Conservation (phyloP, 179 eudicot genomes). For the Silene coronaria region DNA sequence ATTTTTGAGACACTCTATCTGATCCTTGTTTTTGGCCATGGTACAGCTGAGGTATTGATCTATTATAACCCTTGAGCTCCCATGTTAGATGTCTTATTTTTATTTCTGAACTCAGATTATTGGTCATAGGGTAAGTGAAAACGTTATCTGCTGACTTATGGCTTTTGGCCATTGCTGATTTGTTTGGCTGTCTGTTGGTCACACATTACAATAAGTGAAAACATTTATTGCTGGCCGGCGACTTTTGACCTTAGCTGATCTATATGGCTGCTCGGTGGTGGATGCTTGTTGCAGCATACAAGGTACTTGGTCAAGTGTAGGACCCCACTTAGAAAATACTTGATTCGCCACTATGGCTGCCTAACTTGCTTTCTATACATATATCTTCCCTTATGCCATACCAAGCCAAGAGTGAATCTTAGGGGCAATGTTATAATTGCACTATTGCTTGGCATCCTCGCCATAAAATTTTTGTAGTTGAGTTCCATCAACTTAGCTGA, state of each 20-base stretch:
- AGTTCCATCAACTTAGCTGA: not conserved
- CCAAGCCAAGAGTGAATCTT: not conserved
- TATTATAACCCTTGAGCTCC: constrained; percentile 6
- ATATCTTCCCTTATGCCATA: not conserved
- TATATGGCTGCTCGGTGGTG: not conserved
- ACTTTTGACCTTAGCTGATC: not conserved
- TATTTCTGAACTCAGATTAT: not conserved
- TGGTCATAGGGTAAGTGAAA: too few relatives aligned
- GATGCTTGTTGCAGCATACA: too few relatives aligned
- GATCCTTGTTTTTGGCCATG: constrained; percentile 89
- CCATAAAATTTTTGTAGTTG: too few relatives aligned
- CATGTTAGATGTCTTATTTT: not conserved
- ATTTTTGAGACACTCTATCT: constrained; percentile 86
- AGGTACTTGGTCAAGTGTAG: too few relatives aligned
- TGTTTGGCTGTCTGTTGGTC: not conserved
- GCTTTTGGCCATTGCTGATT: too few relatives aligned
- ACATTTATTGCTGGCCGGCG: not conserved
- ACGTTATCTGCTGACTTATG: too few relatives aligned
- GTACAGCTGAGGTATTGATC: constrained; percentile 70
- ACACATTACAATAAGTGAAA: not conserved
- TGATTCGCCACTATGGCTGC: too few relatives aligned
- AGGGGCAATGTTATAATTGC: not conserved
- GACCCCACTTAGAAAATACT: too few relatives aligned
- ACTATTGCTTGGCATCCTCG: too few relatives aligned
- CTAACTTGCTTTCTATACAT: not conserved